A percentile compares a stretch with the other conserved stretches of the same genome.
Conservation (phyloP, 2,329 filamentous ascomycete species). For the Trichoderma sp. region DNA sequence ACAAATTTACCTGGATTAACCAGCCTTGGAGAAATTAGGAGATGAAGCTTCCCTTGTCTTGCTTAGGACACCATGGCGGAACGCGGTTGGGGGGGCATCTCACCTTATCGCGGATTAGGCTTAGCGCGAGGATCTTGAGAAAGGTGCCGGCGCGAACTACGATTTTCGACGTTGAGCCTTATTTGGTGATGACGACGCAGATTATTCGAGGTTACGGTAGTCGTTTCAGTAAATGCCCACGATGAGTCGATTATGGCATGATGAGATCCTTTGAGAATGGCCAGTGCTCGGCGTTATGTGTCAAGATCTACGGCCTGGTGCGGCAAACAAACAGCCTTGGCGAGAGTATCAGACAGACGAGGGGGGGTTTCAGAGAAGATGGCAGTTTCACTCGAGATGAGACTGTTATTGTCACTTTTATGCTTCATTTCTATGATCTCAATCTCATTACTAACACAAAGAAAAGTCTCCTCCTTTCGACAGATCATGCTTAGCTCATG, state of each 20-base stretch:
- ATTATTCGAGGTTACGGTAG: not conserved
- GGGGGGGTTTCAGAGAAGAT: not conserved
- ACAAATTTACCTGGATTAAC: not conserved
- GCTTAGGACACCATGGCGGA: conserved; percentile 18
- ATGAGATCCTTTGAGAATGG: not conserved
- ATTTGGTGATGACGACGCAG: not conserved
- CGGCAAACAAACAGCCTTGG: not conserved
- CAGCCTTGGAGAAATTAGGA: not conserved
- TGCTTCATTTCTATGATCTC: not conserved
- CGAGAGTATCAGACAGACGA: not conserved
- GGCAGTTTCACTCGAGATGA: not conserved
- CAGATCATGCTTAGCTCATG: not conserved
- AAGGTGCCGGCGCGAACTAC: conserved; percentile 4
- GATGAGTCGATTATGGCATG: not conserved
- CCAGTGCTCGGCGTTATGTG: too few relatives aligned
- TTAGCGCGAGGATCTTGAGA: conserved; percentile 14
- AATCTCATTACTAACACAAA: not conserved
- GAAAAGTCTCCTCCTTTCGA: not conserved
- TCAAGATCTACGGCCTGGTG: not conserved
- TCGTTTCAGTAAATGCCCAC: not conserved
- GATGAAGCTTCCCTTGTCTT: conserved; percentile 9
- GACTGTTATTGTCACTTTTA: not conserved
- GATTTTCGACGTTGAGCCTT: not conserved
- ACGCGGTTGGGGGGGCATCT: conserved; percentile 8
- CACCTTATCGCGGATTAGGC: conserved; percentile 18